Evolutionary conservation across 2,329 filamentous ascomycete genomes (phyloP).

Genomic region (Aspergillus ochraceus): DNA sequence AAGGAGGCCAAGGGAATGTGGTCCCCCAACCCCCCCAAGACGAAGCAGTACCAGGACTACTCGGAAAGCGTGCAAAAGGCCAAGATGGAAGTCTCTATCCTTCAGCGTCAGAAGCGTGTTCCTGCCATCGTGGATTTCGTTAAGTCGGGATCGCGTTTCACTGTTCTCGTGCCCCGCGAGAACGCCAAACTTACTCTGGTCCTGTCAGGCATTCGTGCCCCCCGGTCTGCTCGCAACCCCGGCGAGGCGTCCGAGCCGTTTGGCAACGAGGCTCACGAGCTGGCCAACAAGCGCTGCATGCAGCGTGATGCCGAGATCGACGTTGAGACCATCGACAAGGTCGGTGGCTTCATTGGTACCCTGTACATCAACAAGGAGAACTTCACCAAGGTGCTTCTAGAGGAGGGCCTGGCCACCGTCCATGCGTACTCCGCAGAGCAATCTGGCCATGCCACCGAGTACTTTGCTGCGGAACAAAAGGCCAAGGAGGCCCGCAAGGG

Average conservation of each 20-base stretch:
- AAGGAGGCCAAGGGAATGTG: slow-evolving; percentile 91
- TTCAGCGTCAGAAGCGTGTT: slow-evolving; percentile 88
- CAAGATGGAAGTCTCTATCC: slow-evolving; percentile 84
- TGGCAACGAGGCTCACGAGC: slow-evolving; percentile 89
- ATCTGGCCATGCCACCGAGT: slow-evolving; percentile 82
- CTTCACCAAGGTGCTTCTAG: slow-evolving; percentile 88
- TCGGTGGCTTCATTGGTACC: slow-evolving; percentile 94
- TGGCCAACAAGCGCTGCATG: slow-evolving; percentile 83
- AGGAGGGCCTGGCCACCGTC: slow-evolving; percentile 89
- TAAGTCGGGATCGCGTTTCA: slow-evolving; percentile 95
- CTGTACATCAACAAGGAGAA: slow-evolving; percentile 93
- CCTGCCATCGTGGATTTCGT: slow-evolving; percentile 95
- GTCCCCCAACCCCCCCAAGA: slow-evolving; percentile 83
- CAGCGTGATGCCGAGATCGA: slow-evolving; percentile 97
- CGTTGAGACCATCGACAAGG: slow-evolving; percentile 91
- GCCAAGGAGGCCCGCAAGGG: slow-evolving; percentile 88
- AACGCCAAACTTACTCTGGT: slow-evolving; percentile 94
- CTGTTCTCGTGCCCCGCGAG: slow-evolving; percentile 85
- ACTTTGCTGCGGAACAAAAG: slow-evolving; percentile 81
- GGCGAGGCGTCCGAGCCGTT: slow-evolving; percentile 87
- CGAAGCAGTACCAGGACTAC: slow-evolving; percentile 81
- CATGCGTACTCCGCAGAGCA: slow-evolving; percentile 96
- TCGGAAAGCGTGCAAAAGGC: slow-evolving; percentile 93
- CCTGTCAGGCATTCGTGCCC: slow-evolving; percentile 86
- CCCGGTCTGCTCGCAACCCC: slow-evolving; percentile 77